phyloP scores from a whole-genome alignment of 2,329 filamentous ascomycete species.

The Colletotrichum paranaense region DNA sequence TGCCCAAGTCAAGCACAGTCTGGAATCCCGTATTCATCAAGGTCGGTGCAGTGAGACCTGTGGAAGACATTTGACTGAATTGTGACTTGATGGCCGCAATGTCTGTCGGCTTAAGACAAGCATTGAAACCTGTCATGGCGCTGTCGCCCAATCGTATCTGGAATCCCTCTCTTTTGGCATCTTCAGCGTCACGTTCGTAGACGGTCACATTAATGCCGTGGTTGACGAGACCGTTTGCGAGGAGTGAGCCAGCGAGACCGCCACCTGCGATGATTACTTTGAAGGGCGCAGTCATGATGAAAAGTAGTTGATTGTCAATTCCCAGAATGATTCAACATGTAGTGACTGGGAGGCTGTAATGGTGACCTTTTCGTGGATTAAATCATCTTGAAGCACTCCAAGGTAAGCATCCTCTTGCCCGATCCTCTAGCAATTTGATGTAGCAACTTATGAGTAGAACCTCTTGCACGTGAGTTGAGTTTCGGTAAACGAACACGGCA shows the following conservation, averaged over 20 bases:
- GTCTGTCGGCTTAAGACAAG: not conserved
- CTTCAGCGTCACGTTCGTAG: not conserved
- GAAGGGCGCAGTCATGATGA: not conserved
- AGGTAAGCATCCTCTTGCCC: too few relatives aligned
- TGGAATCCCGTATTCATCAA: slow-evolving; percentile 8
- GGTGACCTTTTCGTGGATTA: too few relatives aligned
- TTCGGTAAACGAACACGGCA: too few relatives aligned
- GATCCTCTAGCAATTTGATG: too few relatives aligned
- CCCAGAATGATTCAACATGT: too few relatives aligned
- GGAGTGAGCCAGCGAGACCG: not conserved
- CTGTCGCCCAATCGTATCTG: slow-evolving; percentile 9
- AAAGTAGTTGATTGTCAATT: not conserved
- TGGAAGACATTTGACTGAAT: not conserved
- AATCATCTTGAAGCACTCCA: too few relatives aligned
- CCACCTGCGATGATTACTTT: slow-evolving; percentile 2
- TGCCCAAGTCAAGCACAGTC: slow-evolving; percentile 1
- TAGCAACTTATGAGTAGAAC: too few relatives aligned
- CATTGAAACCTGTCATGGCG: not conserved
- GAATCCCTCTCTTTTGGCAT: slow-evolving; percentile 4
- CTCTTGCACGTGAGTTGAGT: too few relatives aligned
- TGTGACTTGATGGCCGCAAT: not conserved
- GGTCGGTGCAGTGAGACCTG: not conserved
- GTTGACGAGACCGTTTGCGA: slow-evolving; percentile 14
- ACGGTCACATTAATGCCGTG: not conserved
- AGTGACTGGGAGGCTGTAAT: too few relatives aligned